phyloP scores from a whole-genome alignment of 2,329 filamentous ascomycete genomes.

The Ophiostoma populinum region DNA sequence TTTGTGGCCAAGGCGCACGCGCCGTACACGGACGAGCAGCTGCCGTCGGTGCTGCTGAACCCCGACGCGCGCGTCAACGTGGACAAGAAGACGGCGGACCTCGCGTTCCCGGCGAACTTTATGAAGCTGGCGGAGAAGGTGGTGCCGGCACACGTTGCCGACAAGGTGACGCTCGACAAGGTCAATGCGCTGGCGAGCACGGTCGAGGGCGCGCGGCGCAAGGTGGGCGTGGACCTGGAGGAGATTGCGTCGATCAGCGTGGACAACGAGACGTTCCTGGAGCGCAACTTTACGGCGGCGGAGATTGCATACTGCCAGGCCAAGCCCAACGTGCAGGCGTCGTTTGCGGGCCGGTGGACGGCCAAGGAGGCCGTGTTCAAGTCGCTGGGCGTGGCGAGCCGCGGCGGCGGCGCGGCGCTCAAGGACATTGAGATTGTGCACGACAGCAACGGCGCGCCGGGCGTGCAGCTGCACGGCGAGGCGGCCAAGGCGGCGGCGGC shows the following conservation, averaged over 20 bases:
- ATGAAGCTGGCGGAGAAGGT: conserved; percentile 42
- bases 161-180: conserved; percentile 51
- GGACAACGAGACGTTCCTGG: conserved; percentile 81
- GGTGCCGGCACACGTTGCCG: conserved; percentile 21
- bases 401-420: conserved; percentile 75
- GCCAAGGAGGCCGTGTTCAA: conserved; percentile 99
- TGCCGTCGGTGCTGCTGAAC: conserved; percentile 81
- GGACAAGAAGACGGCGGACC: conserved; percentile 73
- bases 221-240: conserved; percentile 89
- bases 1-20: conserved; percentile 90
- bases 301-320: conserved; percentile 80
- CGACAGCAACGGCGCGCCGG: conserved; percentile 65
- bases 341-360: conserved; percentile 89
- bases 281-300: conserved; percentile 77
- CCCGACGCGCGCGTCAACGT: conserved; percentile 70
- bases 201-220: conserved; percentile 34
- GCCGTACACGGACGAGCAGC: conserved; percentile 78
- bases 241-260: conserved; percentile 76
- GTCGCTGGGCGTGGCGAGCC: conserved; percentile 70
- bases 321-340: conserved; percentile 51
- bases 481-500: conserved; percentile 70
- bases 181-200: conserved; percentile 59
- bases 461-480: conserved; percentile 68
- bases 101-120: conserved; percentile 54
- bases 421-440: conserved; percentile 88